Conservation (phyloP, 768 basidiomycete species). For the Ramaria sp. region DNA sequence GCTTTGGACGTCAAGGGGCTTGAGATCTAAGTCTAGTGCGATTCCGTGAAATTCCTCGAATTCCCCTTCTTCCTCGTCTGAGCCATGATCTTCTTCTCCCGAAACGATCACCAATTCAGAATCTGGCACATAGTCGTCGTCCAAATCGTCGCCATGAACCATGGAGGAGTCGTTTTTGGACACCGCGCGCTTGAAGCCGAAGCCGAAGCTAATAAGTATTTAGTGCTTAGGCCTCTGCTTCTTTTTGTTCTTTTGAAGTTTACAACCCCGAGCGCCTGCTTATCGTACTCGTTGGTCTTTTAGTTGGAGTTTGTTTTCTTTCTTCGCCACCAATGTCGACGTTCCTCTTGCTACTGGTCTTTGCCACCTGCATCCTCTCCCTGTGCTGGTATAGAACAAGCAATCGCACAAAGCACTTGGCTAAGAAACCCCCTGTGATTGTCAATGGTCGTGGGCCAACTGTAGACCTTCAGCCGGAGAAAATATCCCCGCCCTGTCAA, state of each 20-base stretch:
- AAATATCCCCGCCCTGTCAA: conserved; percentile 18
- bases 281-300: not conserved
- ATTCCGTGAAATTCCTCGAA: conserved; percentile 14
- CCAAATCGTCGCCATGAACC: conserved; percentile 59
- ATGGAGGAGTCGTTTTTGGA: not conserved
- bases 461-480: not conserved
- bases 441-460: not conserved
- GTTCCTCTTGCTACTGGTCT: not conserved
- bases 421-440: not conserved
- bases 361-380: not conserved
- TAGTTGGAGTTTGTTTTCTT: not conserved
- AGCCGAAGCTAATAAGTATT: not conserved
- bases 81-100: conserved; percentile 32
- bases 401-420: not conserved
- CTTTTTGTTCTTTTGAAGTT: not conserved
- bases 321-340: not conserved
- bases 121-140: conserved; percentile 71
- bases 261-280: not conserved
- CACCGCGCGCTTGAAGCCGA: not conserved
- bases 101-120: conserved; percentile 49
- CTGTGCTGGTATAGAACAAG: not conserved
- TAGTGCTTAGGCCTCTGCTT: too few relatives aligned
- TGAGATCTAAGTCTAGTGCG: not conserved
- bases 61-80: conserved; percentile 26
- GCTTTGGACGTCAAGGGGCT: conserved; percentile 12